Evolutionary conservation across 2,329 filamentous ascomycete genomes (phyloP).

Genomic region (Rhinocladiella mackenziei): DNA sequence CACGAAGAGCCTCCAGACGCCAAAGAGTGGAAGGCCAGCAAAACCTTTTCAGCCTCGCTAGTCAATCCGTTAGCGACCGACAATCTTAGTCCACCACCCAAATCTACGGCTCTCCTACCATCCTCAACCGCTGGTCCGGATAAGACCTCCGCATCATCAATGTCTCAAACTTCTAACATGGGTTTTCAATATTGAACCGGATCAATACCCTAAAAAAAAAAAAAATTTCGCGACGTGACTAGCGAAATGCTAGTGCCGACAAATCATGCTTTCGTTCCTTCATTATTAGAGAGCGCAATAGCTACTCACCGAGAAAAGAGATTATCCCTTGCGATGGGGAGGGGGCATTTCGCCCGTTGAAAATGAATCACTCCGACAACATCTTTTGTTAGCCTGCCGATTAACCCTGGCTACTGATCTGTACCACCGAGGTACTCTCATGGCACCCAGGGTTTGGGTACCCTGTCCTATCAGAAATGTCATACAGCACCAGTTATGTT

Average conservation of each 20-base stretch:
- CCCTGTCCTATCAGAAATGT: constrained; percentile 1
- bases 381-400: constrained; percentile 1
- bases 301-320: constrained; percentile 36
- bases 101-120: constrained; percentile 34
- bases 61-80: constrained; percentile 12
- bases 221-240: constrained; percentile 41
- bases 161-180: constrained; percentile 44
- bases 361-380: neutral
- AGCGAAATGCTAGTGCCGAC: constrained; percentile 35
- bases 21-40: constrained; percentile 1
- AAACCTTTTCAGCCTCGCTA: constrained; percentile 15
- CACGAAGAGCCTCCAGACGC: constrained; percentile 16
- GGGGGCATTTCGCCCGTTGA: constrained; percentile 4
- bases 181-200: constrained; percentile 34
- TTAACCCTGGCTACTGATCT: constrained; percentile 7
- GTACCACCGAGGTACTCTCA: neutral
- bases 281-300: constrained; percentile 39
- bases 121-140: constrained; percentile 41
- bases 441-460: constrained; percentile 1
- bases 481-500: constrained; percentile 8
- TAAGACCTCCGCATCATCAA: constrained; percentile 37
- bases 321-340: constrained; percentile 6
- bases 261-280: constrained; percentile 36
- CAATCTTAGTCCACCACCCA: constrained; percentile 18
- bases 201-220: constrained; percentile 37